These are phyloP conservation scores for Lepiota brunneoincarnata DNA, from an alignment of 768 basidiomycete genomes.

Conservation along the genomic window DNA sequence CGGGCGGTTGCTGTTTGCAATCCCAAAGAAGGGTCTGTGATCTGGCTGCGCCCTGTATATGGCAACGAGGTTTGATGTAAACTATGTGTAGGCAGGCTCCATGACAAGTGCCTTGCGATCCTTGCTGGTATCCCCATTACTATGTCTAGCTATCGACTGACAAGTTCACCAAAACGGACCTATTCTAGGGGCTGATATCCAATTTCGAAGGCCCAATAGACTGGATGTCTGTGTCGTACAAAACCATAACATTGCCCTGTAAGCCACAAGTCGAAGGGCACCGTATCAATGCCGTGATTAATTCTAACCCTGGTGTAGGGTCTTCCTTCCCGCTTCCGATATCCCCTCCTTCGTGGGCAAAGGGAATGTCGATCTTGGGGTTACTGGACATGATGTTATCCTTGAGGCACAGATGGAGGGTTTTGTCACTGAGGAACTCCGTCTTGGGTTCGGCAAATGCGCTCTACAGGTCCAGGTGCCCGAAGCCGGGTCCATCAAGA, in stretches of 20 bases:
- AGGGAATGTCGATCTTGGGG: conserved; percentile 94
- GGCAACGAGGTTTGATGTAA: neutral
- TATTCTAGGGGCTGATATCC: conserved; percentile 83
- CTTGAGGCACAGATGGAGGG: conserved; percentile 83
- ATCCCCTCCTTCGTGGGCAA: conserved; percentile 99
- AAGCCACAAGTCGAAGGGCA: conserved; percentile 23
- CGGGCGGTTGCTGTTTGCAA: conserved; percentile 88
- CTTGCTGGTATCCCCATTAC: conserved; percentile 60
- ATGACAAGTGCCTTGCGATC: conserved; percentile 87
- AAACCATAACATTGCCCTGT: conserved; percentile 95
- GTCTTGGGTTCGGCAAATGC: conserved; percentile 92
- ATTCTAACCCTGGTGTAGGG: conserved; percentile 43
- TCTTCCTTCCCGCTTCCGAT: conserved; percentile 95
- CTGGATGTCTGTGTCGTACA: conserved; percentile 92
- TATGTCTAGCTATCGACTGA: conserved; percentile 2
- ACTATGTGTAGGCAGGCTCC: conserved; percentile 62
- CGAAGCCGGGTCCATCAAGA: conserved; percentile 64
- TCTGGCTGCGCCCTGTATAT: neutral
- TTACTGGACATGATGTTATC: conserved; percentile 97
- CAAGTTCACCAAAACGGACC: conserved; percentile 12
- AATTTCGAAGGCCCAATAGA: conserved; percentile 83
- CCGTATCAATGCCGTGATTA: neutral
- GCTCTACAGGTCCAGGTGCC: conserved; percentile 89
- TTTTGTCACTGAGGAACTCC: conserved; percentile 74
- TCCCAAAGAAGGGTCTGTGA: conserved; percentile 90